phyloP scores from a whole-genome alignment of 306 rosid species.

The Prunus dulcis region DNA sequence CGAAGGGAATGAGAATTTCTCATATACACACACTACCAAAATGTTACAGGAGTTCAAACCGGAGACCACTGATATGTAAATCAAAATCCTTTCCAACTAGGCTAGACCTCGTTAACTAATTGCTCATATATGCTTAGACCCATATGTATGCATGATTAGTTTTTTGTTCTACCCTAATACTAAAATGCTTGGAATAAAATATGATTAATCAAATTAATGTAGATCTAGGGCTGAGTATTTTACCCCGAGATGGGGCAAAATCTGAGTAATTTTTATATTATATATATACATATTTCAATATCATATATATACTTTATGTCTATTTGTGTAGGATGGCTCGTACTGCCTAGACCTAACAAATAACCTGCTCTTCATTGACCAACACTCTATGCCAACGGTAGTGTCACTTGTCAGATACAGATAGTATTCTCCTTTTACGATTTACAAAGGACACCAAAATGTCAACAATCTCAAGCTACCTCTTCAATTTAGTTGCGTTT shows the following conservation, averaged over 20 bases:
- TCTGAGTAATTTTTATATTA: not conserved
- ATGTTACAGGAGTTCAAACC: accelerated
- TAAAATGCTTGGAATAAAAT: not conserved
- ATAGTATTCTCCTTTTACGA: slow-evolving; percentile 6
- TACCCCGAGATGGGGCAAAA: not conserved
- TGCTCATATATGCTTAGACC: too few relatives aligned
- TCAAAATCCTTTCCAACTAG: accelerated
- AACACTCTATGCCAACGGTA: slow-evolving; percentile 1
- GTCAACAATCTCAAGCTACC: slow-evolving; percentile 29
- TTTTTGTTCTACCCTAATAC: not conserved
- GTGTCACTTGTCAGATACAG: not conserved
- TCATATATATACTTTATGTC: slow-evolving; percentile 3
- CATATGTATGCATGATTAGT: not conserved
- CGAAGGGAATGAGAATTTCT: too few relatives aligned
- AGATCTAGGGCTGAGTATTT: not conserved
- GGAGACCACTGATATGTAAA: too few relatives aligned
- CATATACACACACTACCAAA: too few relatives aligned
- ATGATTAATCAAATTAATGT: not conserved
- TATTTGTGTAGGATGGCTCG: not conserved
- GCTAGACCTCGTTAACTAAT: too few relatives aligned
- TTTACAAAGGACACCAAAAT: slow-evolving; percentile 16
- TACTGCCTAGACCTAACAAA: slow-evolving; percentile 19
- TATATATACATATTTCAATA: not conserved
- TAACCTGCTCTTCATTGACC: slow-evolving; percentile 29
- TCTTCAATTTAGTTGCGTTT: not conserved